Evolutionary conservation across 1,284 basidiomycete genomes (phyloP).

Genomic region (Hemileia vastatrix): DNA sequence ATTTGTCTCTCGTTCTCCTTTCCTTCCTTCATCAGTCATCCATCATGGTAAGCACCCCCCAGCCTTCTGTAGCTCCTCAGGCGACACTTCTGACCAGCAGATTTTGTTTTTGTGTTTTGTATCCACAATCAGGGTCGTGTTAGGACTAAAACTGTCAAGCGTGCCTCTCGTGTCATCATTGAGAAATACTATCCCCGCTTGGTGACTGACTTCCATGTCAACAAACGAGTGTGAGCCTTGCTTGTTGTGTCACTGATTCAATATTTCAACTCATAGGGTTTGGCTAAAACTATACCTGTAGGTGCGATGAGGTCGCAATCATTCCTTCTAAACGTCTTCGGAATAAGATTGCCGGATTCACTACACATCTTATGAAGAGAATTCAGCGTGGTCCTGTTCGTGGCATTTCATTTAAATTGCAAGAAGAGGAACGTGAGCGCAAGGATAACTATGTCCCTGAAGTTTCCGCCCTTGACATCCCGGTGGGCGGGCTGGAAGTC

Average conservation of each 20-base stretch:
- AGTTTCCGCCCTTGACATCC: conserved; percentile 79
- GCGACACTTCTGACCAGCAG: no score
- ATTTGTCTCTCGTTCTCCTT: no score
- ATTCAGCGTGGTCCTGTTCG: conserved; percentile 99
- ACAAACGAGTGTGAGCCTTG: conserved; percentile 23
- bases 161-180: conserved; percentile 96
- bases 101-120: no score
- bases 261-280: conserved; percentile 24
- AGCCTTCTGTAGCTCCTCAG: no score
- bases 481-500: conserved; percentile 61
- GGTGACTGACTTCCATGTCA: conserved; percentile 76
- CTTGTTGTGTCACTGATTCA: background rate
- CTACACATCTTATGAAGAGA: conserved; percentile 99
- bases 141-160: conserved; percentile 99
- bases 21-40: no score
- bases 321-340: conserved; percentile 98
- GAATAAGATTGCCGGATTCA: conserved; percentile 99
- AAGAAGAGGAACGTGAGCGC: conserved; percentile 98
- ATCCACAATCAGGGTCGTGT: conserved; percentile 87
- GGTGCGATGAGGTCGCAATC: conserved; percentile 90
- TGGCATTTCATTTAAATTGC: conserved; percentile 99
- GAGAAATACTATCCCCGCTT: conserved; percentile 99
- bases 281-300: conserved; percentile 85
- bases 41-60: no score
- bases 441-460: conserved; percentile 97